Evolutionary conservation across 306 rosid species (phyloP).

Genomic region (Prunus mira): DNA sequence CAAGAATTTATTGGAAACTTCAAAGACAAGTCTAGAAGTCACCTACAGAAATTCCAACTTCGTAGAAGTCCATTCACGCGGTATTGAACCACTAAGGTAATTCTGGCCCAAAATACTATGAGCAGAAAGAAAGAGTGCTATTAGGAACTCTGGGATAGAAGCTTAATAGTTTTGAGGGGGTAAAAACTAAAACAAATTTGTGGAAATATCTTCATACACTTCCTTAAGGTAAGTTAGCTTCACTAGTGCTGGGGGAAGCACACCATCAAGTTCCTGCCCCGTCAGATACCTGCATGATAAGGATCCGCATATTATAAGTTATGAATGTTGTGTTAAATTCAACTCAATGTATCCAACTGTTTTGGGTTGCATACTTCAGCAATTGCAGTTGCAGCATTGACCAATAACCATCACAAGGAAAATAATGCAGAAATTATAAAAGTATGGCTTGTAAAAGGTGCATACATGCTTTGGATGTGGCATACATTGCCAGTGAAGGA

Average conservation of each 20-base stretch:
- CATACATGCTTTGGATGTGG: conserved; percentile 22
- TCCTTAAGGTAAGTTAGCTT: conserved; percentile 17
- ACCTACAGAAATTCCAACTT: conserved; percentile 24
- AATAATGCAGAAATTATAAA: background rate
- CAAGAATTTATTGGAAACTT: background rate
- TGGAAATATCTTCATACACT: conserved; percentile 8
- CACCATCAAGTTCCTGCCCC: conserved; percentile 36
- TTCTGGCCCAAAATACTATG: conserved; percentile 17
- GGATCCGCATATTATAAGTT: background rate
- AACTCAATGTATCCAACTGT: background rate
- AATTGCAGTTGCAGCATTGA: background rate
- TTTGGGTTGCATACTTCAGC: background rate
- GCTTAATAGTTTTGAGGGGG: background rate
- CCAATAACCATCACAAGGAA: background rate
- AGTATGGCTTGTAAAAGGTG: background rate
- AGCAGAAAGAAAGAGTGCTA: background rate
- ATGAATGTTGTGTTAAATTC: background rate
- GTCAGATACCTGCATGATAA: background rate
- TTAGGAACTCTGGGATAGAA: background rate
- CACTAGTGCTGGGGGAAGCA: conserved; percentile 26
- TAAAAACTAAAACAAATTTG: background rate
- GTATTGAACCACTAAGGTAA: conserved; percentile 28
- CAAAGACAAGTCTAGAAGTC: background rate
- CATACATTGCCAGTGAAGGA: conserved; percentile 18
- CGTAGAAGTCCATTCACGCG: conserved; percentile 16